A percentile compares a stretch with the other conserved stretches of the same genome.
Conservation (phyloP, 2,329 filamentous ascomycete species). For the Dactylella cylindrospora region DNA sequence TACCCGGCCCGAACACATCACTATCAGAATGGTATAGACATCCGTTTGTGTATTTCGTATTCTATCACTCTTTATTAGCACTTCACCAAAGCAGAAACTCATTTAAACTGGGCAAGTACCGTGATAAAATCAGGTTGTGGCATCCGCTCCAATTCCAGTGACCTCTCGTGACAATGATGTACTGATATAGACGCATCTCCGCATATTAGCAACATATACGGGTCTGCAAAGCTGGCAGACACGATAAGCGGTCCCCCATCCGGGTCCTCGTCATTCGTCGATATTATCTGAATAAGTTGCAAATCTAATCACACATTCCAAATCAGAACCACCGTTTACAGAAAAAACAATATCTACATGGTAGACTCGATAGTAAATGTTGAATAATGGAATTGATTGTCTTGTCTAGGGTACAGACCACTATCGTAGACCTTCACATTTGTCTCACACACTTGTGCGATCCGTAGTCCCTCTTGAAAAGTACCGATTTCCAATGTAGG, state of each 20-base stretch:
- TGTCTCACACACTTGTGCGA: slow-evolving; percentile 82
- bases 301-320: slow-evolving; percentile 63
- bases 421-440: slow-evolving; percentile 90
- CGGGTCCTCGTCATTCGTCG: slow-evolving; percentile 87
- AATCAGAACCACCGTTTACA: slow-evolving; percentile 50
- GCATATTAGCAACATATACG: slow-evolving; percentile 77
- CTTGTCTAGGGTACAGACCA: slow-evolving; percentile 60
- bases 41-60: slow-evolving; percentile 76
- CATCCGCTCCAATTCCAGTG: slow-evolving; percentile 77
- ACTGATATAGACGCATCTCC: slow-evolving; percentile 81
- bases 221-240: slow-evolving; percentile 80
- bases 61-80: slow-evolving; percentile 49
- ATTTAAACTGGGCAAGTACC: slow-evolving; percentile 6
- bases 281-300: slow-evolving; percentile 83
- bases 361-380: slow-evolving; percentile 13
- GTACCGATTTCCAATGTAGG: slow-evolving; percentile 78
- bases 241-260: slow-evolving; percentile 76
- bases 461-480: slow-evolving; percentile 74
- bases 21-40: slow-evolving; percentile 74
- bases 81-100: neutral
- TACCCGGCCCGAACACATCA: slow-evolving; percentile 58
- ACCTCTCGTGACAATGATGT: slow-evolving; percentile 74
- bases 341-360: slow-evolving; percentile 16
- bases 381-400: slow-evolving; percentile 42
- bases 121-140: slow-evolving; percentile 29